Evolutionary conservation across 1,284 basidiomycete species (phyloP), one percentile per base, ranked within the genome.

Genomic region (Abortiporus biennis): DNA sequence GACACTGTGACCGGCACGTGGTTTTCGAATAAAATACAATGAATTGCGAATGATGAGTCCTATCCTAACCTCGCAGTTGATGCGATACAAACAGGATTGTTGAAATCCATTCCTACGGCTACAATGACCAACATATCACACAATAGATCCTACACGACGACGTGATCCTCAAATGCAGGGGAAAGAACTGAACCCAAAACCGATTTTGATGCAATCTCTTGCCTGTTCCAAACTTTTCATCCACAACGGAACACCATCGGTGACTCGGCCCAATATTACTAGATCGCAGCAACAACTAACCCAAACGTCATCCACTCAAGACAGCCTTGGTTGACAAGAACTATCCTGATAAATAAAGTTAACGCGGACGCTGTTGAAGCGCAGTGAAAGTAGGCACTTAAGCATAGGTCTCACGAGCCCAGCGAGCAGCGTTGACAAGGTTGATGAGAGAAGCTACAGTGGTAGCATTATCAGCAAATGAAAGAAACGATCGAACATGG

Each of bases 301-400:
- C 57, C 56, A 53, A 55, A 53, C 56, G 61, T 59, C 51, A 55
- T 43, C 46, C 43, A 43, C 46, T 50, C 54, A 59, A 54, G 52
- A 51, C 57, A 52, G 45, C 49, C n/a, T 29, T 56, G 54, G 55
- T 58, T 60, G 53, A 59, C 49, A 54, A 51, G 49, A 45, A 44
- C 46, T 48, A 53, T 50, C 55, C 56, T 63, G 70, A 67, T 69
- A 68, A 51, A 66, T 68, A 66, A 66, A 71, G 65, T 54, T 59
- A 59, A 63, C 60, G 57, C 63, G 70, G 71, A 68, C 81, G 87
- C 89, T 92, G 89, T 92, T 92, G 89, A 92, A 92, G 88, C 89
- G 82, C 71, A 70, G 67, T 62, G 65, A 54, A 53, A 57, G 25
- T 52, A 54, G 48, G 52, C 56, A 65, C 62, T 82, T 74, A 93